These are phyloP conservation scores for Hypholoma fasciculare DNA, from an alignment of 768 basidiomycete genomes.

Conservation along the genomic window DNA sequence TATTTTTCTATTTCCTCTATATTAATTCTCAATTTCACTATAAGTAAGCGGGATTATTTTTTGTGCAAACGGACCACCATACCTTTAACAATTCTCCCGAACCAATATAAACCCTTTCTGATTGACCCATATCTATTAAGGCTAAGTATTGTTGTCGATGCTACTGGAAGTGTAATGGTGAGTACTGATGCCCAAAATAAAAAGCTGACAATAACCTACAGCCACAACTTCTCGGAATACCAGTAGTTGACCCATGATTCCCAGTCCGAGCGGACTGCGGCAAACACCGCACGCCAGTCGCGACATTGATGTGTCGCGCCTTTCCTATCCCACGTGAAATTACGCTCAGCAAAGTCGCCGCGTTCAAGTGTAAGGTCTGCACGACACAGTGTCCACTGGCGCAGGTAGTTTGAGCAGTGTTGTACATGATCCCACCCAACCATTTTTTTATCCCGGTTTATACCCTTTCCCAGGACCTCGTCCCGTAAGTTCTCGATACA, in stretches of 20 bases:
- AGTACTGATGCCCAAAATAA: background rate
- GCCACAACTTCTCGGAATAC: background rate
- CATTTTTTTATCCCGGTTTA: background rate
- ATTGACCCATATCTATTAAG: no score
- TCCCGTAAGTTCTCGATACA: constrained; percentile 30
- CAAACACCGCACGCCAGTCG: constrained; percentile 28
- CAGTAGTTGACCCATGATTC: constrained; percentile 1
- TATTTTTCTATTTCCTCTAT: no score
- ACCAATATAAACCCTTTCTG: no score
- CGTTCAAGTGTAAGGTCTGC: constrained; percentile 41
- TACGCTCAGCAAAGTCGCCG: constrained; percentile 23
- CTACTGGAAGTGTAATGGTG: no score
- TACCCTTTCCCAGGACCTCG: constrained; percentile 7
- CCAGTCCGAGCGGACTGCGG: constrained; percentile 18
- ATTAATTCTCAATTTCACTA: no score
- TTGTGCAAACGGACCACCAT: no score
- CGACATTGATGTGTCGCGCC: constrained; percentile 29
- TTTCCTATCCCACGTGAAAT: constrained; percentile 22
- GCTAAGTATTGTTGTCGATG: no score
- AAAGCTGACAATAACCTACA: background rate
- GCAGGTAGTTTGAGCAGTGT: constrained; percentile 43
- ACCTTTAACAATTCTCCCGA: no score
- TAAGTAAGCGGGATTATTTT: no score
- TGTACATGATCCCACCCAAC: constrained; percentile 17
- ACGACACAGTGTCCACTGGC: constrained; percentile 35